Base-by-base conservation (phyloP, 164 flowering plant genomes). In the Echeveria elegans region DNA sequence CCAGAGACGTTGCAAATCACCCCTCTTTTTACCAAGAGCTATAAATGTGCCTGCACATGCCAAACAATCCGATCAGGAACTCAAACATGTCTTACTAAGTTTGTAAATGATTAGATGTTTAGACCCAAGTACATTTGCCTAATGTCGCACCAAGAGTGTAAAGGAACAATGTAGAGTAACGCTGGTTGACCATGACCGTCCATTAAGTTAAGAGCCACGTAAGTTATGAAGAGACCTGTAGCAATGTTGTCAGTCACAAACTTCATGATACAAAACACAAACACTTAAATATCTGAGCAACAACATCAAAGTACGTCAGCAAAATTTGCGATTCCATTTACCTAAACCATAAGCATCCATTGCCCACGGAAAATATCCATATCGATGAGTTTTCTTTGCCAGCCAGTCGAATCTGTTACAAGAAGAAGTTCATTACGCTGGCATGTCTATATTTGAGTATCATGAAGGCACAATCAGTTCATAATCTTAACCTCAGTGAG, bases 271-370 rank as follows among this genome's bases (percentile, higher is more conserved):
- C n/a, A n/a, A n/a, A n/a, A n/a, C n/a, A n/a, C n/a, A n/a, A n/a
- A n/a, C n/a, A n/a, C 11, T 53, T 23, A 10, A 6, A 53, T n/a
- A n/a, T n/a, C n/a, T n/a, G n/a, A n/a, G n/a, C 59, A 53, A 24
- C 2, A 24, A 53, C 12, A 8, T 23, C 24, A 2, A 10, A 66
- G 21, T 48, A 29, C 5, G 21, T 68, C 34, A 9, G 8, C 29
- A 10, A 45, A 53, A 15, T 24, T 29, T 34, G 21, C 30, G 19
- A 4, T 48, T 50, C 31, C 32, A 3, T 79, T 43, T 82, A 91
- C 99, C 99, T 81, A 82, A 73, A 70, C 99, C 97, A 77, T 94
- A 94, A 67, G 99, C 99, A 24, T 80, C 68, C 97, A 94, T 88
- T 61, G 94, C 83, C 92, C 94, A 91, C 29, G 91, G 36, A 71